phyloP scores from a whole-genome alignment of 2,329 filamentous ascomycete species.

The Septoria linicola region DNA sequence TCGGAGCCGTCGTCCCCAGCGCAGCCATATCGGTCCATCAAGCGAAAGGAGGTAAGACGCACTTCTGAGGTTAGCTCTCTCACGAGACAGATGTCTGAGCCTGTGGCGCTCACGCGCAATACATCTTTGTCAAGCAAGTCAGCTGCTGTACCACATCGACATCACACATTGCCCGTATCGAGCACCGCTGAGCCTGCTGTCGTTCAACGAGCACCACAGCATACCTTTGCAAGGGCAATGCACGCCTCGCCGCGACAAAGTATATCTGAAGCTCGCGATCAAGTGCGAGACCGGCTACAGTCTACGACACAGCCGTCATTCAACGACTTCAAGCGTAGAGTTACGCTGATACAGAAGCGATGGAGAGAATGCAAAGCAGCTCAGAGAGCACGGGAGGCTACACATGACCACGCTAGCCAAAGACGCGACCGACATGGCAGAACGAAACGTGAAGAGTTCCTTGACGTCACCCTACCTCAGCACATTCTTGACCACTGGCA shows the following conservation, averaged over 20 bases:
- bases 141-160: conserved; percentile 7
- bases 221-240: conserved; percentile 2
- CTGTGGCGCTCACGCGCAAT: conserved; percentile 14
- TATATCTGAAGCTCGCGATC: conserved; percentile 12
- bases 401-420: conserved; percentile 13
- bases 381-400: conserved; percentile 18
- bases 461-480: conserved; percentile 53
- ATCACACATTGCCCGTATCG: conserved; percentile 6
- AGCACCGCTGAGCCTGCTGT: conserved; percentile 2
- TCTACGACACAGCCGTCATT: conserved; percentile 29
- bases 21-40: conserved; percentile 9
- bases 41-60: conserved; percentile 10
- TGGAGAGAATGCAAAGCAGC: conserved; percentile 34
- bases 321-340: conserved; percentile 38
- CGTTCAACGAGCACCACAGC: not conserved
- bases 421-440: conserved; percentile 12
- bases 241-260: conserved; percentile 11
- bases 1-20: conserved; percentile 22
- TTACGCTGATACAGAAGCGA: conserved; percentile 36
- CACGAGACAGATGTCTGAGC: conserved; percentile 26
- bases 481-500: conserved; percentile 72
- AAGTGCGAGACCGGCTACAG: conserved; percentile 10
- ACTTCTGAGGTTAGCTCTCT: conserved; percentile 24
- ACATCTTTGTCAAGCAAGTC: conserved; percentile 11
- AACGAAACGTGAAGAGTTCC: conserved; percentile 32